Evolutionary conservation across 441 rosid genomes (phyloP).

Genomic region (Syzygium malaccense): DNA sequence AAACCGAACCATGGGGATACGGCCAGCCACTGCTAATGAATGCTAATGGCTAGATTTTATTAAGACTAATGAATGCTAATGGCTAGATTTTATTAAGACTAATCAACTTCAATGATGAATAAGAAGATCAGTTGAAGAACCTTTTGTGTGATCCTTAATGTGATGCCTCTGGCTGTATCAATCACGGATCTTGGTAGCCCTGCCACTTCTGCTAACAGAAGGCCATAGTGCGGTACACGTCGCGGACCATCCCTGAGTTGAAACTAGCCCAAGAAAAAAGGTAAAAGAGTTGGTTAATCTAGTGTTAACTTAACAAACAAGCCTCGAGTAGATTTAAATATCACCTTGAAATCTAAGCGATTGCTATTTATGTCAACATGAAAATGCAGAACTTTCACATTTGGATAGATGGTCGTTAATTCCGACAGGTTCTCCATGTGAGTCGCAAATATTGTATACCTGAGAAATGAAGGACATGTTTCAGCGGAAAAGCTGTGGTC

Average conservation of each 20-base stretch:
- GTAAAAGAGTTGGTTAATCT: constrained; percentile 1
- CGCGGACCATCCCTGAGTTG: constrained; percentile 77
- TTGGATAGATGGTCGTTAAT: constrained; percentile 84
- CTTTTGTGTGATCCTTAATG: constrained; percentile 58
- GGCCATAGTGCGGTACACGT: constrained; percentile 84
- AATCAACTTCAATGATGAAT: background rate
- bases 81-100: background rate
- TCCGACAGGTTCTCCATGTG: constrained; percentile 91
- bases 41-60: background rate
- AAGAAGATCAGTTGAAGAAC: constrained; percentile 14
- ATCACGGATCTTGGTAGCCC: constrained; percentile 82
- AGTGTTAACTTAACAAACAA: background rate
- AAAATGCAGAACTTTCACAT: constrained; percentile 82
- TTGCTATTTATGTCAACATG: constrained; percentile 62
- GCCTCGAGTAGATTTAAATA: background rate
- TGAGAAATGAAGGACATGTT: constrained; percentile 14
- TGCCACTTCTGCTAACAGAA: constrained; percentile 80
- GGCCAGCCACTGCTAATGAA: background rate
- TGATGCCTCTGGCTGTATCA: constrained; percentile 72
- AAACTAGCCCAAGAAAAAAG: constrained; percentile 34
- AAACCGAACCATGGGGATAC: background rate
- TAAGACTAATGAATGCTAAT: background rate
- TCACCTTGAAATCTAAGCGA: constrained; percentile 90
- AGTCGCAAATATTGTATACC: constrained; percentile 90
- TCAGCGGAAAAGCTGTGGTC: background rate